These are phyloP conservation scores for Blastocystis sp. DNA, from an alignment of 352 stramenopile species.

Conservation along the genomic window DNA sequence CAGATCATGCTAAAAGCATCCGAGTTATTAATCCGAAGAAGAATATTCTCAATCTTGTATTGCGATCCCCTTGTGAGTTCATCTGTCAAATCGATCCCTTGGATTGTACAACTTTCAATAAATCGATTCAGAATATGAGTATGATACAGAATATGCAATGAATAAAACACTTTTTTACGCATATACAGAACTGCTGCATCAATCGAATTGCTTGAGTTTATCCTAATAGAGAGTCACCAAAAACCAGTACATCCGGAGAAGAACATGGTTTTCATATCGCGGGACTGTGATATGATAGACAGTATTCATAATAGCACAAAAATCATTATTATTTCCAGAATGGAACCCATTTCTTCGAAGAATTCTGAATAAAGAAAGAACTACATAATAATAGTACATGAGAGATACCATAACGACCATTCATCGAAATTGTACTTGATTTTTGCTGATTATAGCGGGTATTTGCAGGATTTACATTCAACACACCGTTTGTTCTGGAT, in stretches of 20 bases:
- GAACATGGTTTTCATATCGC: not conserved
- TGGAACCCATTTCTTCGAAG: slow-evolving; percentile 7
- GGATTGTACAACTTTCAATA: slow-evolving; percentile 29
- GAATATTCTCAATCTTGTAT: slow-evolving; percentile 53
- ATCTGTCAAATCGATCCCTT: slow-evolving; percentile 44
- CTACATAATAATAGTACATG: not conserved
- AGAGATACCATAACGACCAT: slow-evolving; percentile 40
- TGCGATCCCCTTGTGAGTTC: slow-evolving; percentile 28
- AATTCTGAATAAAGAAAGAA: slow-evolving; percentile 33
- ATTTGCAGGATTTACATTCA: slow-evolving; percentile 50
- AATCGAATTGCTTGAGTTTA: not conserved
- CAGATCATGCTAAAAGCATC: slow-evolving; percentile 10
- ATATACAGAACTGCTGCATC: slow-evolving; percentile 1
- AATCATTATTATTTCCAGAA: slow-evolving; percentile 45
- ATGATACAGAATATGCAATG: slow-evolving; percentile 23
- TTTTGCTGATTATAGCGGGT: slow-evolving; percentile 19
- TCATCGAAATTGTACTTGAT: not conserved
- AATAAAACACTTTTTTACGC: slow-evolving; percentile 38
- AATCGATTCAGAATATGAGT: slow-evolving; percentile 38
- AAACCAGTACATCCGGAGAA: not conserved
- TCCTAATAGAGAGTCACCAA: not conserved
- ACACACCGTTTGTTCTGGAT: not conserved
- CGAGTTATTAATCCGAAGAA: slow-evolving; percentile 44
- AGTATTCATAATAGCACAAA: not conserved
- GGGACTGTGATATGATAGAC: slow-evolving; percentile 25